A percentile compares a stretch with the other conserved stretches of the same genome.
These are phyloP conservation scores for Psilocybe cubensis DNA, from an alignment of 768 basidiomycete species.

Conservation along the genomic window DNA sequence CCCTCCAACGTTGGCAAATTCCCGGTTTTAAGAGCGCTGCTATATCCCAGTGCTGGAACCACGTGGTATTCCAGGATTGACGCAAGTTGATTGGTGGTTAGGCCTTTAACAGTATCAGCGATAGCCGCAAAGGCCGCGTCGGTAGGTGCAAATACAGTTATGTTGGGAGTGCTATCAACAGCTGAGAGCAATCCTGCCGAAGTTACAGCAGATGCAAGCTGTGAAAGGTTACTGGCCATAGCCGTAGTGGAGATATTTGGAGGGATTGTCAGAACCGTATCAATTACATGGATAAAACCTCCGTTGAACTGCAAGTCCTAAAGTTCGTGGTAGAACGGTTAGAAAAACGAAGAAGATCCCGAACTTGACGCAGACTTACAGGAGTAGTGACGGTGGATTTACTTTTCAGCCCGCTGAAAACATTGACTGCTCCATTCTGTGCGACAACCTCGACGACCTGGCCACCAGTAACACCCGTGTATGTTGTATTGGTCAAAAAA, in stretches of 20 bases:
- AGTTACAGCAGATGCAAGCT: conserved; percentile 1
- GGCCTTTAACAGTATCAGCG: neutral
- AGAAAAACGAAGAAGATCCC: too few relatives aligned
- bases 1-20: conserved; percentile 4
- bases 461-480: conserved; percentile 8
- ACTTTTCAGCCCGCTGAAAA: conserved; percentile 10
- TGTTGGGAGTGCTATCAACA: conserved; percentile 3
- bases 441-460: conserved; percentile 10
- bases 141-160: conserved; percentile 11
- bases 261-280: conserved; percentile 7
- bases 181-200: neutral
- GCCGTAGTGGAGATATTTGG: conserved; percentile 4
- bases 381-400: conserved; percentile 6
- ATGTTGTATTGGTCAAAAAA: conserved; percentile 6
- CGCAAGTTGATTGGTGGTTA: neutral
- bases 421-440: conserved; percentile 3
- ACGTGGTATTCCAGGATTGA: conserved; percentile 12
- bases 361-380: neutral
- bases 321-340: too few relatives aligned
- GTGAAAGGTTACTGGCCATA: conserved; percentile 2
- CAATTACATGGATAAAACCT: conserved; percentile 9
- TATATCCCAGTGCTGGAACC: conserved; percentile 7
- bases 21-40: conserved; percentile 1
- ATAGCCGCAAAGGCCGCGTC: conserved; percentile 7
- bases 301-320: conserved; percentile 6